Percentiles rank a stretch among this genome's conserved stretches.
Evolutionary conservation across 371 early-diverging fungal species (phyloP).

Genomic region (Mucor racemosus): DNA sequence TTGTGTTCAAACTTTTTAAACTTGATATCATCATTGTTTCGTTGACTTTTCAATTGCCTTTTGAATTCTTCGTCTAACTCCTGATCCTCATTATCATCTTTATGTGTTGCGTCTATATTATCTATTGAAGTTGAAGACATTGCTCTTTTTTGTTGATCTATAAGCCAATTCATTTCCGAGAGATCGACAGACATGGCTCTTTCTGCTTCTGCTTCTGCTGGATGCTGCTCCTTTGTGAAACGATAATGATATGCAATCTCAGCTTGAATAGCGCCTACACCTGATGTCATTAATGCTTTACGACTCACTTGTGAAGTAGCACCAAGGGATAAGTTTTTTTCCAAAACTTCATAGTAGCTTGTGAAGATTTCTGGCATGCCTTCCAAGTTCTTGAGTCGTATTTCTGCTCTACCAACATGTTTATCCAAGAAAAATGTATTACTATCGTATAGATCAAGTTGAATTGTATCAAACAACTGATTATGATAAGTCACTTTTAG

Average conservation of each 20-base stretch:
- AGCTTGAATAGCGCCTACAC: conserved; percentile 70
- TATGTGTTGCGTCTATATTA: not conserved
- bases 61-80: conserved; percentile 36
- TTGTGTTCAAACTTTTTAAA: conserved; percentile 37
- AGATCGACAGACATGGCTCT: conserved; percentile 6
- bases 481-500: conserved; percentile 73
- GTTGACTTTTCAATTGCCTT: conserved; percentile 27
- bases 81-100: conserved; percentile 13
- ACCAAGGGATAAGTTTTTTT: conserved; percentile 60
- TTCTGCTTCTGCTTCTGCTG: not conserved
- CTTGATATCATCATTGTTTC: conserved; percentile 30
- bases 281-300: conserved; percentile 54
- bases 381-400: conserved; percentile 62
- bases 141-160: conserved; percentile 38
- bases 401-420: conserved; percentile 74
- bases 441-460: conserved; percentile 73
- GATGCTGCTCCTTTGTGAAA: conserved; percentile 35
- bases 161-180: conserved; percentile 25
- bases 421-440: conserved; percentile 64
- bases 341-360: conserved; percentile 75
- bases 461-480: conserved; percentile 71
- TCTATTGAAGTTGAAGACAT: not conserved
- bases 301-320: conserved; percentile 64
- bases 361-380: conserved; percentile 73
- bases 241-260: conserved; percentile 58